phyloP scores from a whole-genome alignment of 345 rosid species.

The Erodium maritimum region DNA sequence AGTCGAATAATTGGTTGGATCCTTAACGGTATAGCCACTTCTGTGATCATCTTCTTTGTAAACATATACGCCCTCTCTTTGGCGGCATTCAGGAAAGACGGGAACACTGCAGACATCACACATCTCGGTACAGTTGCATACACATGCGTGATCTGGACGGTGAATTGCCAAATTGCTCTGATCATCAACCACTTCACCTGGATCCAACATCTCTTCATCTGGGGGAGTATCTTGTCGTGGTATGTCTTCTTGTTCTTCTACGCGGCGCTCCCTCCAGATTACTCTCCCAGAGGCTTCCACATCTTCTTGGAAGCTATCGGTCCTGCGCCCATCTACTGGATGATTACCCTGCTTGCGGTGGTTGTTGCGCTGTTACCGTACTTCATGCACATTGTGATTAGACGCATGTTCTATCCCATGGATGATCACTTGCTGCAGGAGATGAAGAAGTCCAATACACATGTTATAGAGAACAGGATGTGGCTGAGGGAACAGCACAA shows the following conservation, averaged over 20 bases:
- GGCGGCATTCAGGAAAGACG: constrained; percentile 28
- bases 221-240: constrained; percentile 67
- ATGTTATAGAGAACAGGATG: constrained; percentile 33
- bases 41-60: constrained; percentile 39
- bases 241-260: constrained; percentile 43
- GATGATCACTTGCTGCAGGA: constrained; percentile 71
- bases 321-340: constrained; percentile 45
- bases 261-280: constrained; percentile 35
- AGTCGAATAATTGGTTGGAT: constrained; percentile 63
- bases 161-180: constrained; percentile 61
- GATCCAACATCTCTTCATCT: constrained; percentile 62
- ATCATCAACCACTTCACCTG: constrained; percentile 63
- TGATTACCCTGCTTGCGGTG: constrained; percentile 28
- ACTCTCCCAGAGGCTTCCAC: constrained; percentile 27
- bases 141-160: constrained; percentile 56
- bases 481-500: constrained; percentile 51
- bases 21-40: constrained; percentile 41
- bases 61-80: constrained; percentile 30
- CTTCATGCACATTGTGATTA: constrained; percentile 31
- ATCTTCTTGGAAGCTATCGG: constrained; percentile 38
- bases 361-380: constrained; percentile 40
- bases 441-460: constrained; percentile 43
- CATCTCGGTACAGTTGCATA: constrained; percentile 38
- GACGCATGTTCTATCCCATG: constrained; percentile 43
- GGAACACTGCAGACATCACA: constrained; percentile 35